phyloP scores from a whole-genome alignment of 1,139 yeast species.

The Pichia sp. region DNA sequence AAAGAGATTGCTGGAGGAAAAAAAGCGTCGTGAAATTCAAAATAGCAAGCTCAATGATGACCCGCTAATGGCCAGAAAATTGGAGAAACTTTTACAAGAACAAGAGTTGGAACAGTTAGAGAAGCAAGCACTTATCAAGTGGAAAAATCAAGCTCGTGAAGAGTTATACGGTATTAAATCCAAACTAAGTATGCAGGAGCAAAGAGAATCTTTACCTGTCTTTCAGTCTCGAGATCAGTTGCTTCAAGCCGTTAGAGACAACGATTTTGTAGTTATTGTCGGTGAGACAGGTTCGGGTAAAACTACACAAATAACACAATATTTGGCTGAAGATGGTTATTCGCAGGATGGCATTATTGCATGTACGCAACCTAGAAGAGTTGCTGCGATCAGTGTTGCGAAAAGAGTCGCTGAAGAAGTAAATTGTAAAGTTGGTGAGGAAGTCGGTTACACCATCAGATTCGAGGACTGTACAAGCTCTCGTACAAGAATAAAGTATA shows the following conservation, averaged over 20 bases:
- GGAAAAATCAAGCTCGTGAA: slow-evolving; percentile 41
- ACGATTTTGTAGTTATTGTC: slow-evolving; percentile 79
- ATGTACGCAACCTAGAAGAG: slow-evolving; percentile 69
- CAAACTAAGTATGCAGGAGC: slow-evolving; percentile 47
- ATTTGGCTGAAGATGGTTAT: slow-evolving; percentile 85
- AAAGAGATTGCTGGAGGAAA: slow-evolving; percentile 41
- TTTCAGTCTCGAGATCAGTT: slow-evolving; percentile 52
- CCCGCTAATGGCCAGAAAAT: slow-evolving; percentile 26
- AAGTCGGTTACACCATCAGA: slow-evolving; percentile 72
- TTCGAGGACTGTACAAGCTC: slow-evolving; percentile 82
- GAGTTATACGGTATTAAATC: slow-evolving; percentile 50
- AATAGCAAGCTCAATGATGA: slow-evolving; percentile 31
- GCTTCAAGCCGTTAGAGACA: slow-evolving; percentile 45
- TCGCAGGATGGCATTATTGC: slow-evolving; percentile 72
- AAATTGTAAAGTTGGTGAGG: slow-evolving; percentile 47
- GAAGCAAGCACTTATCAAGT: slow-evolving; percentile 28
- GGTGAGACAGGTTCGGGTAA: slow-evolving; percentile 86
- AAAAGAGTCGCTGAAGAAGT: slow-evolving; percentile 61
- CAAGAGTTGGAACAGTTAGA: slow-evolving; percentile 19
- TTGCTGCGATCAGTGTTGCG: slow-evolving; percentile 66
- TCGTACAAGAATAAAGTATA: slow-evolving; percentile 79
- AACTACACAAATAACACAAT: slow-evolving; percentile 55
- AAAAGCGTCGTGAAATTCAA: slow-evolving; percentile 24
- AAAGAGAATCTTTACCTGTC: slow-evolving; percentile 67
- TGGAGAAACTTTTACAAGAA: slow-evolving; percentile 15